These are phyloP conservation scores for Yarrowia osloensis DNA, from an alignment of 805 yeast genomes.

Conservation along the genomic window DNA sequence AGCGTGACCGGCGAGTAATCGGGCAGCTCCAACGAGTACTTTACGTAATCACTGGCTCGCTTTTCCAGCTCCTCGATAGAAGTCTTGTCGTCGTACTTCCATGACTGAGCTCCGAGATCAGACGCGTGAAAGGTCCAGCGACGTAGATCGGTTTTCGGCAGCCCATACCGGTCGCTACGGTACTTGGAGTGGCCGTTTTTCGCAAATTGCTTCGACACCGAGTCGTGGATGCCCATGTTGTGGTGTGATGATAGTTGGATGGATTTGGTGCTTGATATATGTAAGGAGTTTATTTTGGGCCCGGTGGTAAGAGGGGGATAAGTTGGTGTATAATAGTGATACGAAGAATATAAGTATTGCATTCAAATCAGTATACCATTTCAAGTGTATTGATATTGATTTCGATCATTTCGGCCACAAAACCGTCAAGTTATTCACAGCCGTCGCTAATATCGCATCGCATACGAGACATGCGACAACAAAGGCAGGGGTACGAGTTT, in stretches of 20 bases:
- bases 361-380: too few species aligned
- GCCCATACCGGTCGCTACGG: slow-evolving; percentile 64
- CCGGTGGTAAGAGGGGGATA: too few species aligned
- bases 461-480: background rate
- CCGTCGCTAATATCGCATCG: background rate
- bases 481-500: background rate
- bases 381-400: too few species aligned
- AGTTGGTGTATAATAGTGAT: background rate
- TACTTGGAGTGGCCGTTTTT: slow-evolving; percentile 2
- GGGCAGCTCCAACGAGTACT: slow-evolving; percentile 39
- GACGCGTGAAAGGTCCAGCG: slow-evolving; percentile 77
- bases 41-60: slow-evolving; percentile 43
- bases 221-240: slow-evolving; percentile 26
- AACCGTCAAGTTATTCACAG: too few species aligned
- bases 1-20: slow-evolving; percentile 39
- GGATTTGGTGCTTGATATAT: background rate
- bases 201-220: background rate
- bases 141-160: slow-evolving; percentile 65
- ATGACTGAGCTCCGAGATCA: slow-evolving; percentile 72
- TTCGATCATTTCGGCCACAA: too few species aligned
- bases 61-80: slow-evolving; percentile 40
- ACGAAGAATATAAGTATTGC: background rate
- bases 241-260: too few species aligned
- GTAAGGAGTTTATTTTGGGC: background rate
- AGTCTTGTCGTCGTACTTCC: slow-evolving; percentile 58